Evolutionary conservation across 1,139 yeast genomes (phyloP).

Genomic region (Blastobotrys malaysiensis): DNA sequence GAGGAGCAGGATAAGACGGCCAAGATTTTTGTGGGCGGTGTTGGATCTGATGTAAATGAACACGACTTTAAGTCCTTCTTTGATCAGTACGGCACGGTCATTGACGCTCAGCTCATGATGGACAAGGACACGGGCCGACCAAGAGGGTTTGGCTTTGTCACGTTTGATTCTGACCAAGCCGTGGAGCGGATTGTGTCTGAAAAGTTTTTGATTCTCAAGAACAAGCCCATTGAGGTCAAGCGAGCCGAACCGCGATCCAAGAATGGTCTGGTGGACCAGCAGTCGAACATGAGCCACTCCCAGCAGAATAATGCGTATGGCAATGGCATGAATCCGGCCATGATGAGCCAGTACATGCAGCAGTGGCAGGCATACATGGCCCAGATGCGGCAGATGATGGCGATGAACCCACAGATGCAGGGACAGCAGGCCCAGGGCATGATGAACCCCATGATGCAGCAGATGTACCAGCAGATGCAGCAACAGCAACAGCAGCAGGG

Average conservation of each 20-base stretch:
- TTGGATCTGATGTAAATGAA: constrained; percentile 92
- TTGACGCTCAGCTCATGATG: constrained; percentile 96
- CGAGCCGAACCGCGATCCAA: constrained; percentile 86
- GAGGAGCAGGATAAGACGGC: constrained; percentile 98
- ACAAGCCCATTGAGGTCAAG: constrained; percentile 90
- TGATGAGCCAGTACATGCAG: constrained; percentile 86
- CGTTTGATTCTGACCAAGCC: constrained; percentile 93
- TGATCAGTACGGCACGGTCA: constrained; percentile 84
- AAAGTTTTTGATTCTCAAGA: constrained; percentile 77
- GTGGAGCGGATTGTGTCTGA: constrained; percentile 87
- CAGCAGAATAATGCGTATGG: constrained; percentile 32
- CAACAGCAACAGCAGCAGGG: constrained; percentile 12
- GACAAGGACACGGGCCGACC: constrained; percentile 98
- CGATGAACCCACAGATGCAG: constrained; percentile 18
- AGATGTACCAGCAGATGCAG: constrained; percentile 17
- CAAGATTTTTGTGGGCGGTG: constrained; percentile 96
- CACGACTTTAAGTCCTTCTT: constrained; percentile 84
- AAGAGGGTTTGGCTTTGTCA: constrained; percentile 96
- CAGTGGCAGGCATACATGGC: constrained; percentile 68
- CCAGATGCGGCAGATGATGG: constrained; percentile 37
- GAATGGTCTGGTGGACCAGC: constrained; percentile 16
- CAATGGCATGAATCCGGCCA: constrained; percentile 65
- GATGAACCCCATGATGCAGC: constrained; percentile 20
- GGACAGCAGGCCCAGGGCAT: constrained; percentile 12
- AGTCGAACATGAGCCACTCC: constrained; percentile 34